Evolutionary conservation across 805 yeast species (phyloP).

Genomic region (Saccharomycopsis microspora): DNA sequence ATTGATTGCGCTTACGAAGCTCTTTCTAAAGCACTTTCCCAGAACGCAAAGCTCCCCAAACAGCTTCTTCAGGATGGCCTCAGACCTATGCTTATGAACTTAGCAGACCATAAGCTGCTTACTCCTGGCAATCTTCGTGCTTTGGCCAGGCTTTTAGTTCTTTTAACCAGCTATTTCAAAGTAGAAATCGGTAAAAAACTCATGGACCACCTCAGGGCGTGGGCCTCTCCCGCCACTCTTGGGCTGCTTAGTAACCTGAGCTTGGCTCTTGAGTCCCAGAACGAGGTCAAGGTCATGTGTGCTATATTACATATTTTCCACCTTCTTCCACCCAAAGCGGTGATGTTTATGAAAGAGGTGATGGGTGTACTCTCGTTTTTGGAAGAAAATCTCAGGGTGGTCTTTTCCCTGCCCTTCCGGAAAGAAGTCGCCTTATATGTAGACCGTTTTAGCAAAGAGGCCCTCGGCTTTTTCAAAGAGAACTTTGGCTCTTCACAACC

Average conservation of each 20-base stretch:
- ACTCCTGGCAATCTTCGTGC: slow-evolving; percentile 89
- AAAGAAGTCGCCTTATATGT: slow-evolving; percentile 79
- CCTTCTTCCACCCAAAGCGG: slow-evolving; percentile 82
- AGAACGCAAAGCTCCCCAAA: slow-evolving; percentile 81
- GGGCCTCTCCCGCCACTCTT: slow-evolving; percentile 80
- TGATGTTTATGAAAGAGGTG: slow-evolving; percentile 80
- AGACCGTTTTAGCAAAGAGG: slow-evolving; percentile 69
- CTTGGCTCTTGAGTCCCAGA: slow-evolving; percentile 69
- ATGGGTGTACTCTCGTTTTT: slow-evolving; percentile 62
- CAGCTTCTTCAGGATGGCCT: slow-evolving; percentile 91
- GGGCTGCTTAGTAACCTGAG: slow-evolving; percentile 64
- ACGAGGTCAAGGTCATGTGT: slow-evolving; percentile 74
- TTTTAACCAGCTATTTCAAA: slow-evolving; percentile 84
- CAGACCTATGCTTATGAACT: slow-evolving; percentile 89
- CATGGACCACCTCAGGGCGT: slow-evolving; percentile 87
- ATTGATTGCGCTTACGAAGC: slow-evolving; percentile 92
- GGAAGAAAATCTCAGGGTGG: slow-evolving; percentile 76
- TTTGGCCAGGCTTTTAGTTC: slow-evolving; percentile 71
- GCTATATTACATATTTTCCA: slow-evolving; percentile 90
- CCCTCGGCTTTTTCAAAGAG: slow-evolving; percentile 56
- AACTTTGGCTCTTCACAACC: slow-evolving; percentile 49
- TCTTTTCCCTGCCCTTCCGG: slow-evolving; percentile 81
- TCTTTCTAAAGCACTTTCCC: slow-evolving; percentile 67
- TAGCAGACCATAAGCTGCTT: slow-evolving; percentile 84
- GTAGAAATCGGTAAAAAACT: slow-evolving; percentile 95